A percentile compares a stretch with the other conserved stretches of the same genome.
phyloP scores from a whole-genome alignment of 768 basidiomycete genomes.

The Trametes cingulata region DNA sequence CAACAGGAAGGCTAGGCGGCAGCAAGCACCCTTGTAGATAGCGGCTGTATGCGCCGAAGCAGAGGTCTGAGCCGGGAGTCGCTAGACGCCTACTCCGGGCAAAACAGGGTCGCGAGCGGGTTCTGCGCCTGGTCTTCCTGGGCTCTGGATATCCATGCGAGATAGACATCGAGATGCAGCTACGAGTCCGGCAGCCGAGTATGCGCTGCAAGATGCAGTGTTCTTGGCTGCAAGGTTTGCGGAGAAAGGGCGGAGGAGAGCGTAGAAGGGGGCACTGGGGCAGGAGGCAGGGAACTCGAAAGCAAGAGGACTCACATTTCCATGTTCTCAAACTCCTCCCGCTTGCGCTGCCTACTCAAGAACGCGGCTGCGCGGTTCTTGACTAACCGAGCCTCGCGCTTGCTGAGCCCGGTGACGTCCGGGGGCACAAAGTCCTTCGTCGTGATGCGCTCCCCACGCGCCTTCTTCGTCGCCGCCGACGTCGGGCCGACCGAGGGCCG shows the following conservation, averaged over 20 bases:
- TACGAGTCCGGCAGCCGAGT: neutral
- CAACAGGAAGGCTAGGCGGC: too few species aligned
- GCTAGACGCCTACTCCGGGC: too few species aligned
- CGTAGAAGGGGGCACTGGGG: neutral
- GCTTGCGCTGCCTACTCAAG: conserved; percentile 86
- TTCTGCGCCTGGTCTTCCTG: too few species aligned
- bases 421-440: conserved; percentile 88
- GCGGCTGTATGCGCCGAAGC: too few species aligned
- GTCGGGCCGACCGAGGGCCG: conserved; percentile 26
- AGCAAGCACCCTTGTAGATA: too few species aligned
- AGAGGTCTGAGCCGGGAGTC: too few species aligned
- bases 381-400: conserved; percentile 87
- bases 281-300: conserved; percentile 2
- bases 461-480: conserved; percentile 41
- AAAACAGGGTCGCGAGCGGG: too few species aligned
- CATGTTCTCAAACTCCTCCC: conserved; percentile 91
- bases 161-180: too few species aligned
- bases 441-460: conserved; percentile 51
- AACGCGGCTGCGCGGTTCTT: conserved; percentile 94
- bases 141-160: too few species aligned
- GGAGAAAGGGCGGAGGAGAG: neutral
- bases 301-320: conserved; percentile 66
- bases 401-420: conserved; percentile 84
- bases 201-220: neutral
- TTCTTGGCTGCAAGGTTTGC: neutral